These are phyloP conservation scores for Pichia sp. DNA, from an alignment of 1,139 yeast genomes.

Conservation along the genomic window DNA sequence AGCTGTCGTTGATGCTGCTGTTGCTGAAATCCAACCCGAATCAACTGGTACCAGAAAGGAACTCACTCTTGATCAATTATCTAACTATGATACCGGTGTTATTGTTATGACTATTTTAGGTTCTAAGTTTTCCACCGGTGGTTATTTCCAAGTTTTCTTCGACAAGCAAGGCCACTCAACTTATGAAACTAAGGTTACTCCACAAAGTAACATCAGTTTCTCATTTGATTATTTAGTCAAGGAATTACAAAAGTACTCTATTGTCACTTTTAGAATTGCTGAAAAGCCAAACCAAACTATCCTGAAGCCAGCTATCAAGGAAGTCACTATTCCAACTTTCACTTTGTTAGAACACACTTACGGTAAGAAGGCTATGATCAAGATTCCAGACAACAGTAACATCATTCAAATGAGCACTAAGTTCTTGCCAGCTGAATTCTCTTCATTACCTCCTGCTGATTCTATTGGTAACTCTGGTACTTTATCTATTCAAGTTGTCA, in stretches of 20 bases:
- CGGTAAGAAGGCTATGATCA: conserved; percentile 54
- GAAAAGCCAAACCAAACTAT: conserved; percentile 53
- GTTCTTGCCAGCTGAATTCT: conserved; percentile 73
- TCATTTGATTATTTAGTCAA: conserved; percentile 74
- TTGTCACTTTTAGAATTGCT: conserved; percentile 58
- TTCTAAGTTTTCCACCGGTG: conserved; percentile 52
- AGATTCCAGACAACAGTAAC: conserved; percentile 43
- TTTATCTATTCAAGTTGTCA: conserved; percentile 58
- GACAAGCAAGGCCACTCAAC: conserved; percentile 71
- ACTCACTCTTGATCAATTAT: conserved; percentile 61
- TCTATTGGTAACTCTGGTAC: conserved; percentile 74
- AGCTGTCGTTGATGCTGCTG: conserved; percentile 30
- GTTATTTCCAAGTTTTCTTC: conserved; percentile 69
- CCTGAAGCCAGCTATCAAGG: conserved; percentile 60
- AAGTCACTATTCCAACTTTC: conserved; percentile 62
- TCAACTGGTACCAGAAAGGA: conserved; percentile 42
- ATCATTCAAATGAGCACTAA: conserved; percentile 60
- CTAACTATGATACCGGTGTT: conserved; percentile 71
- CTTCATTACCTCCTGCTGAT: conserved; percentile 71
- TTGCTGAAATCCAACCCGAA: conserved; percentile 37
- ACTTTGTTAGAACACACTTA: conserved; percentile 69
- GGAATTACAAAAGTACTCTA: conserved; percentile 70
- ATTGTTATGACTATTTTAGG: conserved; percentile 64
- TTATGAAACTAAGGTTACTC: conserved; percentile 48
- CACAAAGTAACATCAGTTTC: conserved; percentile 46